A percentile compares a stretch with the other conserved stretches of the same genome.
phyloP scores from a whole-genome alignment of 2,329 filamentous ascomycete genomes.

The Apiospora sp. region DNA sequence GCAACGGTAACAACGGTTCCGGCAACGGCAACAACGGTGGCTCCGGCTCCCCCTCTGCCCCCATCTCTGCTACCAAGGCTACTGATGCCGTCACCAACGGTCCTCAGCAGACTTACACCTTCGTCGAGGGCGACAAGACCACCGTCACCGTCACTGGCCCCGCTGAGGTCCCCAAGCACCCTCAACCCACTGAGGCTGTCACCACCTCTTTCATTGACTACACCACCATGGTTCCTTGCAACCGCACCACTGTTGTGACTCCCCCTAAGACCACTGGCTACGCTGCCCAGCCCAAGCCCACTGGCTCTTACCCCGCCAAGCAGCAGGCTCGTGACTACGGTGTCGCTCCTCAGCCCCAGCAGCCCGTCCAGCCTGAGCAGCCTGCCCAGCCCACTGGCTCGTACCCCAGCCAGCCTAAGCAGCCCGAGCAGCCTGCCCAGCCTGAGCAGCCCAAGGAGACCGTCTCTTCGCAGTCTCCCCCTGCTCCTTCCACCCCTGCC shows the following conservation, averaged over 20 bases:
- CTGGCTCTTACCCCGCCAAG: neutral
- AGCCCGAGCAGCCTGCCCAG: neutral
- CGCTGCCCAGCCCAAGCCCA: neutral
- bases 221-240: constrained; percentile 39
- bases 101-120: constrained; percentile 18
- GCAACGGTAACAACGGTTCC: neutral
- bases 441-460: neutral
- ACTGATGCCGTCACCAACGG: constrained; percentile 22
- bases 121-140: constrained; percentile 41
- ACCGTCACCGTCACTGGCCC: constrained; percentile 43
- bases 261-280: constrained; percentile 30
- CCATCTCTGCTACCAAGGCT: neutral
- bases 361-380: neutral
- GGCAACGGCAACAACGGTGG: constrained; percentile 3
- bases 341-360: too few relatives aligned
- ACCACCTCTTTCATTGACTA: constrained; percentile 29
- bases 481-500: neutral
- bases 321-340: too few relatives aligned
- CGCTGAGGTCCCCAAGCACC: constrained; percentile 37
- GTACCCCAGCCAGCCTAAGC: neutral
- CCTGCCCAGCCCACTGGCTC: neutral
- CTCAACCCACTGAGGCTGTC: constrained; percentile 34
- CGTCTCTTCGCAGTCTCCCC: neutral
- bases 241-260: constrained; percentile 35
- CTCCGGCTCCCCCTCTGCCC: neutral